A percentile compares a stretch with the other conserved stretches of the same genome.
Evolutionary conservation across 2,329 filamentous ascomycete genomes (phyloP).

Genomic region (Ceratocystis albifundus): DNA sequence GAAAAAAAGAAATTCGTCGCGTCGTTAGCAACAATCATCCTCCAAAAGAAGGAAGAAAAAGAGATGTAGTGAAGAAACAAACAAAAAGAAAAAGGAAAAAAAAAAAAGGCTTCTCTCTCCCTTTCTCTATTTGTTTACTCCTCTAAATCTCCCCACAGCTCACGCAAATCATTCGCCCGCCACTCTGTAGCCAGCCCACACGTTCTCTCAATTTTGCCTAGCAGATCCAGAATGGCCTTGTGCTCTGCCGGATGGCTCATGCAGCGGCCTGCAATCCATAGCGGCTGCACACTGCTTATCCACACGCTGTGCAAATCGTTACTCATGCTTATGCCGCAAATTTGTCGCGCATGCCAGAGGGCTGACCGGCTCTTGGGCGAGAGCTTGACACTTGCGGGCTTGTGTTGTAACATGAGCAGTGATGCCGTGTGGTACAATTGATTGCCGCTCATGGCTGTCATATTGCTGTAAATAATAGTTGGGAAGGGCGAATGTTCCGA

Average conservation of each 20-base stretch:
- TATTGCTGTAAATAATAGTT: constrained; percentile 40
- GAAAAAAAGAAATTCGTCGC: background rate
- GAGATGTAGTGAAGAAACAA: background rate
- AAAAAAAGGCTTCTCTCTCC: constrained; percentile 21
- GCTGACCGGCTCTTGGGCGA: constrained; percentile 31
- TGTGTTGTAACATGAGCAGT: constrained; percentile 40
- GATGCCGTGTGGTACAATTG: constrained; percentile 44
- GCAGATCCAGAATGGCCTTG: constrained; percentile 35
- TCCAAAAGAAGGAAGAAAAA: background rate
- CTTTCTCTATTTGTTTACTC: constrained; percentile 23
- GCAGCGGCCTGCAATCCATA: constrained; percentile 43
- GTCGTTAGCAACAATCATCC: too few species aligned
- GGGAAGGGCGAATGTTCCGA: constrained; percentile 39
- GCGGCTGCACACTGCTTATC: constrained; percentile 43
- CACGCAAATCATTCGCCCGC: constrained; percentile 41
- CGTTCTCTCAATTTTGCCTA: constrained; percentile 40
- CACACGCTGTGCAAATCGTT: constrained; percentile 44
- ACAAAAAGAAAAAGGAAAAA: constrained; percentile 11
- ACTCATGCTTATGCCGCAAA: constrained; percentile 42
- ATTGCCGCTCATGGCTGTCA: constrained; percentile 43
- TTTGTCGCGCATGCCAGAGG: constrained; percentile 42
- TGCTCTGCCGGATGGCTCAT: constrained; percentile 39
- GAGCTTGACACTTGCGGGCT: constrained; percentile 34
- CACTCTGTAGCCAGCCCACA: constrained; percentile 44
- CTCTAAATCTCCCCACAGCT: constrained; percentile 38